Conservation (phyloP, 75 land plant species). For the Chamaecyparis obtusa region DNA sequence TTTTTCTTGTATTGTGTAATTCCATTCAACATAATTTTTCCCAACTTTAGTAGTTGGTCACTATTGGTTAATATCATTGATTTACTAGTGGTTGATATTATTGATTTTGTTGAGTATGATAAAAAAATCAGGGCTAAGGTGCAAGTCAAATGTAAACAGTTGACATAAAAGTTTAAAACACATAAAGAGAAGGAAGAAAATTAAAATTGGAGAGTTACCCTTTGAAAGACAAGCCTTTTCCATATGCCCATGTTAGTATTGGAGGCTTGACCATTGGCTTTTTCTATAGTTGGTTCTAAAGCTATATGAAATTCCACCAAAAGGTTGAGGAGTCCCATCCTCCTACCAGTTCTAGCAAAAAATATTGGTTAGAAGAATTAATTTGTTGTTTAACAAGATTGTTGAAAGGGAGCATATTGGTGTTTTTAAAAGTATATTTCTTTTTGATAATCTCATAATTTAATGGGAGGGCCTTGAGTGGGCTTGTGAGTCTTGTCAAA, state of each 20-base stretch:
- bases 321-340: background rate
- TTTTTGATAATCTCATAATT: too few relatives aligned
- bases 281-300: background rate
- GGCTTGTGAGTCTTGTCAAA: too few relatives aligned
- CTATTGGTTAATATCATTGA: background rate
- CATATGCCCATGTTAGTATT: background rate
- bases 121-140: background rate
- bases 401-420: too few relatives aligned
- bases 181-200: background rate
- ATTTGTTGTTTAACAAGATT: too few relatives aligned
- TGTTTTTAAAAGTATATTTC: too few relatives aligned
- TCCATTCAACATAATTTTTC: background rate
- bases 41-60: background rate
- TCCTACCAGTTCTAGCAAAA: background rate
- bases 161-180: background rate
- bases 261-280: background rate
- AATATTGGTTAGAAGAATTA: too few relatives aligned
- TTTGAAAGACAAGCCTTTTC: background rate
- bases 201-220: background rate
- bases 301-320: background rate
- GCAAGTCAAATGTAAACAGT: background rate
- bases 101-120: background rate
- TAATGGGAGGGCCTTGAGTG: too few relatives aligned
- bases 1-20: constrained; percentile 6
- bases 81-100: background rate